Evolutionary conservation across 2,329 filamentous ascomycete species (phyloP).

Genomic region (Hypoxylon sp.): DNA sequence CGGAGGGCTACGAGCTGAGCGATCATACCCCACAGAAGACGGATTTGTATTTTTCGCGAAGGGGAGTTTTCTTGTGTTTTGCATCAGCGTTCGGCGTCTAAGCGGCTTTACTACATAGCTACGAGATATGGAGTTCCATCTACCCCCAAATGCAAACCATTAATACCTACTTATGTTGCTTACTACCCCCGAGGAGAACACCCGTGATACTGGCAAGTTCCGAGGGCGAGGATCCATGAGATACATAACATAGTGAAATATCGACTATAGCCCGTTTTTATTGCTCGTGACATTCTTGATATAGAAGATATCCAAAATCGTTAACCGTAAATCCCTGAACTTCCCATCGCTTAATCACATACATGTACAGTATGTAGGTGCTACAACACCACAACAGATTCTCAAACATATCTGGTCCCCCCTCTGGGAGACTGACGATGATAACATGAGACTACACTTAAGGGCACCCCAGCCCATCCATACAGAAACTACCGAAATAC

Average conservation of each 20-base stretch:
- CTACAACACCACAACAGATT: constrained; percentile 23
- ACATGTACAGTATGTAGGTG: constrained; percentile 10
- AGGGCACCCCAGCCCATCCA: constrained; percentile 7
- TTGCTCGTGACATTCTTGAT: constrained; percentile 26
- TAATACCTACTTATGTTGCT: constrained; percentile 4
- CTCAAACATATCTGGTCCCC: constrained; percentile 15
- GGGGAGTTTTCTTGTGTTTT: constrained; percentile 28
- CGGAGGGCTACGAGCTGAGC: constrained; percentile 16
- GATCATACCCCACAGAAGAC: constrained; percentile 32
- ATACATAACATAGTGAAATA: background rate
- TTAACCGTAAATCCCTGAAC: constrained; percentile 20
- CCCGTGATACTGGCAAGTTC: background rate
- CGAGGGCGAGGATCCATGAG: background rate
- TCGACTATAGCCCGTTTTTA: constrained; percentile 2
- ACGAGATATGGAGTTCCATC: constrained; percentile 29
- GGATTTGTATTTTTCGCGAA: constrained; percentile 33
- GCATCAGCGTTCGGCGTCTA: constrained; percentile 51
- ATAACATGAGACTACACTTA: constrained; percentile 13
- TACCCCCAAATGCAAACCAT: constrained; percentile 26
- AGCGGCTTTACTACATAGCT: constrained; percentile 31
- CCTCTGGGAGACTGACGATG: constrained; percentile 1
- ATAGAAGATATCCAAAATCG: constrained; percentile 28
- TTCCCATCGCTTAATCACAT: constrained; percentile 14
- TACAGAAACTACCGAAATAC: constrained; percentile 4
- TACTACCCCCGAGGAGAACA: background rate